Evolutionary conservation across 768 basidiomycete species (phyloP).

Genomic region (Agaricus sinodeliciosus): DNA sequence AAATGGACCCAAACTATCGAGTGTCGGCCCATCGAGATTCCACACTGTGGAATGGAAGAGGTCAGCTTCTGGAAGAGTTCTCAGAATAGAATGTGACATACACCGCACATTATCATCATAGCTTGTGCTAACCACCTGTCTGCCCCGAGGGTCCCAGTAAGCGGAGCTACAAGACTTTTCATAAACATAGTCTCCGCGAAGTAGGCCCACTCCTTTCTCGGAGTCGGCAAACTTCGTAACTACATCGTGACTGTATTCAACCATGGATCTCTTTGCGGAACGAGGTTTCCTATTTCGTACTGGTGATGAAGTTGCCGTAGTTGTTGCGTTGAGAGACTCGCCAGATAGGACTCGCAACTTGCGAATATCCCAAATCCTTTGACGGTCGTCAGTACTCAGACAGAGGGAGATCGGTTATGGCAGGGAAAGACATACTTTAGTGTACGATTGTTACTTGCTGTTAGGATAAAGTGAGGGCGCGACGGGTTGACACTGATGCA

Average conservation of each 20-base stretch:
- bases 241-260: conserved; percentile 33
- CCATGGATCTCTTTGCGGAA: not conserved
- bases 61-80: not conserved
- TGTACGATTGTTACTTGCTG: conserved; percentile 67
- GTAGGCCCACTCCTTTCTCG: conserved; percentile 41
- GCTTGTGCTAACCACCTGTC: conserved; percentile 75
- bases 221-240: conserved; percentile 46
- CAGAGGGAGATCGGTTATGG: not conserved
- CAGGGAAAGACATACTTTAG: conserved; percentile 47
- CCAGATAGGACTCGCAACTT: conserved; percentile 45
- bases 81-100: conserved; percentile 27
- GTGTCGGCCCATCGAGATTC: conserved; percentile 53
- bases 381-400: not conserved
- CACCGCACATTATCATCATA: conserved; percentile 75
- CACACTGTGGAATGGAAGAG: conserved; percentile 46
- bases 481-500: conserved; percentile 75
- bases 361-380: conserved; percentile 76
- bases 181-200: conserved; percentile 65
- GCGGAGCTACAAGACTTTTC: conserved; percentile 77
- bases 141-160: conserved; percentile 80
- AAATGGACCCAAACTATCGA: conserved; percentile 43
- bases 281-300: not conserved
- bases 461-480: conserved; percentile 57
- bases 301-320: conserved; percentile 23
- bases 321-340: conserved; percentile 22